phyloP scores from a whole-genome alignment of 1,284 basidiomycete genomes.

The Ceratobasidium papillatum region DNA sequence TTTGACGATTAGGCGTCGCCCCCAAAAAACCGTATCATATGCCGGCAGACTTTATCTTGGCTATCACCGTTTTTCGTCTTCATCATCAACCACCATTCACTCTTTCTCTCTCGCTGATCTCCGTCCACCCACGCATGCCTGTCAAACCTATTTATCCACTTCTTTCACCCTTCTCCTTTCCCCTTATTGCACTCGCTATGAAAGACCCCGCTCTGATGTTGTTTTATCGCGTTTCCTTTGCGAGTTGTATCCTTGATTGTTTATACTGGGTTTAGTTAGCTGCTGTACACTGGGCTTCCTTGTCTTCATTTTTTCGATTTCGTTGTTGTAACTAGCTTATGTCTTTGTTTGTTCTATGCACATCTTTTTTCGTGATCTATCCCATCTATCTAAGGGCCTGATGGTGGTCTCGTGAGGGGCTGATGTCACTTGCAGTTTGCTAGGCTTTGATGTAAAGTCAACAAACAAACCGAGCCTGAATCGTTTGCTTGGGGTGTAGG shows the following conservation, averaged over 20 bases:
- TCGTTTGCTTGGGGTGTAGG: not conserved
- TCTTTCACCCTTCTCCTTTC: too few relatives aligned
- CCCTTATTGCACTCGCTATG: conserved; percentile 18
- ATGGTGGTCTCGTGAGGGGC: not conserved
- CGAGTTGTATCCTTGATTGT: conserved; percentile 38
- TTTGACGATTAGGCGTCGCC: not conserved
- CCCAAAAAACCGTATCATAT: not conserved
- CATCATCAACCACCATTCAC: not conserved
- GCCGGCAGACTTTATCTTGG: not conserved
- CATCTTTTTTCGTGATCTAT: not conserved
- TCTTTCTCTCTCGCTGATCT: not conserved
- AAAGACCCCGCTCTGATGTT: not conserved
- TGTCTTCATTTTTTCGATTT: conserved; percentile 8
- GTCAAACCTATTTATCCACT: not conserved
- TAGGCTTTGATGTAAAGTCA: not conserved
- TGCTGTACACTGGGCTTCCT: conserved; percentile 3
- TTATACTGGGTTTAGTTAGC: conserved; percentile 25
- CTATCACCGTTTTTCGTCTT: not conserved
- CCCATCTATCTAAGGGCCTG: not conserved
- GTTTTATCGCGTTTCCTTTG: conserved; percentile 16
- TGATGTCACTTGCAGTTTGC: conserved; percentile 18
- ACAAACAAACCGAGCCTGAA: not conserved
- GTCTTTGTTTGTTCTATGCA: conserved; percentile 4
- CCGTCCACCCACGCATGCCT: not conserved
- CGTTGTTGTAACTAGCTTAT: conserved; percentile 19